Base-by-base conservation (phyloP, 495 filamentous ascomycete genomes). In the Neurospora sp. region DNA sequence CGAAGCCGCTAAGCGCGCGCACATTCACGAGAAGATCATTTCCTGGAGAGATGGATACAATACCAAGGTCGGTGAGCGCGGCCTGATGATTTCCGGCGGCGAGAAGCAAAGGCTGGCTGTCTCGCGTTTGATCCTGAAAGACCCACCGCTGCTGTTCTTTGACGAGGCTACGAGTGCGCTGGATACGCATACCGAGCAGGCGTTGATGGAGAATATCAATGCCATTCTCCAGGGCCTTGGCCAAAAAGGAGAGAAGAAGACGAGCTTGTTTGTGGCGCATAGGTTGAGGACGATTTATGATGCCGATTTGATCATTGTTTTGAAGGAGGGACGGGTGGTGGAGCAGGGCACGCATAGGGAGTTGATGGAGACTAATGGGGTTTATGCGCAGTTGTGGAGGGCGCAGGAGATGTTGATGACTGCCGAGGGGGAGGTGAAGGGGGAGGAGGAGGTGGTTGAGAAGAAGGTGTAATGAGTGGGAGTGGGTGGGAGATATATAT, bases 61-160 rank as follows among this genome's bases (percentile, higher is more conserved):
- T 20, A 99, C 96, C 2, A 94, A 92, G 77, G 96, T 99, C 12
- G 96, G 96, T 20, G 96, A 99, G 85, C 86, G 96, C 35, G 96
- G 96, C 2, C 92, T 98, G 91, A 98, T 98, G 96, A 98, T 98
- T 20, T 95, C 92, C 4, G 96, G 94, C 9, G 96, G 96, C 40
- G 96, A 99, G 83, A 98, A 98, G 81, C 96, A 99, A 79, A 89
- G 96, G 5, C 82, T 99, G 39, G 96, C 96, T 3, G 89, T 99
- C 27, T 92, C 93, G 7, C 85, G 96, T 39, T 79, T 98, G 42
- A 86, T 99, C 1, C 83, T 99, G 61, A 99, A 99, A 76, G 93
- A 99, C 76, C 95, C 96, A 1, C 91, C 94, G 7, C 82, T 98
- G 41, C 83, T 98, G 1, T 98, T 99, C 87, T 98, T 98, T 75